Base-by-base conservation (phyloP, 352 stramenopile species). In the Phytophthora gonapodyides region DNA sequence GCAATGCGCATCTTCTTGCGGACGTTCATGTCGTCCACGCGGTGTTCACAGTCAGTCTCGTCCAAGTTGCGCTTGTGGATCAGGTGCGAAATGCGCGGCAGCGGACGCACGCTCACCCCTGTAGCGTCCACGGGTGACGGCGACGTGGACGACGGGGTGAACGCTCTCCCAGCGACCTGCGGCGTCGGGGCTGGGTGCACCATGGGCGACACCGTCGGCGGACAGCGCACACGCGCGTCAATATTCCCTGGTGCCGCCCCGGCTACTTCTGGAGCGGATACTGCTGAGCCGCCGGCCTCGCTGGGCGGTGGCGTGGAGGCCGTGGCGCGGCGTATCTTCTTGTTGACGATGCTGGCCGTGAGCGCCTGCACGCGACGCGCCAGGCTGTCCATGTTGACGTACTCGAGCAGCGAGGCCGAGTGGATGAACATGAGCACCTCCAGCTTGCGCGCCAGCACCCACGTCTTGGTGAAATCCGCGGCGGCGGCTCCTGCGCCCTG, bases 361-460 rank as follows among this genome's bases (percentile, higher is more conserved):
- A 94, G 67, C 34, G 83, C 83, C 69, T 94, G 86, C 41, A 94
- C 82, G 46, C 86, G 86, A 6, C 86, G 82, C 21, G 80, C 67
- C 11, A 94, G 68, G 43, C 83, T 93, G 69, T 94, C 73, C 59
- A 87, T 69, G 61, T 94, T 94, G 31, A 66, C 73, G 62, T 93
- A 94, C 63, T 94, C 86, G 38, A 91, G 73, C 37, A 90, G 69
- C 55, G 83, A 93, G 12, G 86, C 83, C 59, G 86, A 90, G 71
- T 92, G 80, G 55, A 94, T 73, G 48, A 92, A 94, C 35, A 93
- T 76, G 38, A 93, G 77, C 48, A 92, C 82, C 55, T 94, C 86
- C 36, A 94, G 72, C 57, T 94, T 94, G 34, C 86, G 73, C 21
- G 86, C 82, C 41, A 94, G 72, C 30, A 78, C 75, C 82, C 82